phyloP scores from a whole-genome alignment of 495 filamentous ascomycete genomes.

The Xylaria sp. region DNA sequence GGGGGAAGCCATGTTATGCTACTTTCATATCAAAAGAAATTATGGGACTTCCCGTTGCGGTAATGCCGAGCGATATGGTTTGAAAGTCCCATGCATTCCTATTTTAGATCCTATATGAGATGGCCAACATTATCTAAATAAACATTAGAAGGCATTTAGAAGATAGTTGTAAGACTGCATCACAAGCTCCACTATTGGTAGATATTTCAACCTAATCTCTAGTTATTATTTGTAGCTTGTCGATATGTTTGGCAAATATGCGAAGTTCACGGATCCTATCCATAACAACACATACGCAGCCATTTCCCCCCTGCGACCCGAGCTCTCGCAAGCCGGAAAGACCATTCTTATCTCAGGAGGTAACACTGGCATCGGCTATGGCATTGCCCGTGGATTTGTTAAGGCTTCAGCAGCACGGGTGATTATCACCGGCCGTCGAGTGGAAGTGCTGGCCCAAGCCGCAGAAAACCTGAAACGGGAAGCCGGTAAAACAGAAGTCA shows the following conservation, averaged over 20 bases:
- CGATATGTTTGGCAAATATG: conserved; percentile 12
- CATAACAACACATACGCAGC: conserved; percentile 47
- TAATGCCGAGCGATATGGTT: not conserved
- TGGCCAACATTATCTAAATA: not conserved
- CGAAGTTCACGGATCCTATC: conserved; percentile 29
- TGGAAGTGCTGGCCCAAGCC: conserved; percentile 22
- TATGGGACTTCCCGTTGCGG: not conserved
- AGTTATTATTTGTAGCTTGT: not conserved
- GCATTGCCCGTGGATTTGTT: conserved; percentile 45
- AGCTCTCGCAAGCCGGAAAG: conserved; percentile 54
- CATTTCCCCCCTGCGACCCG: conserved; percentile 49
- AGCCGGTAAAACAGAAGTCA: conserved; percentile 27
- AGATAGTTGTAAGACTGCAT: no score
- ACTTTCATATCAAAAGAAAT: no score
- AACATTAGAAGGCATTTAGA: not conserved
- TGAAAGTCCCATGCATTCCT: not conserved
- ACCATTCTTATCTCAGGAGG: conserved; percentile 57
- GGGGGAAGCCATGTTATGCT: no score
- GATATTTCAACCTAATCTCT: not conserved
- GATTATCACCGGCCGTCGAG: conserved; percentile 40
- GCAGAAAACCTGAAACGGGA: conserved; percentile 20
- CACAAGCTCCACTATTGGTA: not conserved
- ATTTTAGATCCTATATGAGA: not conserved
- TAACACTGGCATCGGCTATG: conserved; percentile 42
- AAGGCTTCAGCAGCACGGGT: conserved; percentile 36